These are phyloP conservation scores for Amaranthus palmeri DNA, from an alignment of 148 eudicot species.

Conservation along the genomic window DNA sequence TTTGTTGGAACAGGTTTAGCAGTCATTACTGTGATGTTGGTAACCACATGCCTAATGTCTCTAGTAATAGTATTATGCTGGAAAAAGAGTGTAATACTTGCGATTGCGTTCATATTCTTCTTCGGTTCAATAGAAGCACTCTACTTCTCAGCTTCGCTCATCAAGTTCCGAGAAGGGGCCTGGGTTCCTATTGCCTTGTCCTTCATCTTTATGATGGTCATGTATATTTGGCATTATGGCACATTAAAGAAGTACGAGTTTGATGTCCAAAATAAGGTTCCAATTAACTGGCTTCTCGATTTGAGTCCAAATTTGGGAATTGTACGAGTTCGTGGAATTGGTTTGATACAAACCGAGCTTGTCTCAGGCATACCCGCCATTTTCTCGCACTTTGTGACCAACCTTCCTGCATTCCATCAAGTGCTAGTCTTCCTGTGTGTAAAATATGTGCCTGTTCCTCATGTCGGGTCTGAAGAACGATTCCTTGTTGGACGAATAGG, in stretches of 20 bases:
- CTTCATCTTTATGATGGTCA: slow-evolving; percentile 57
- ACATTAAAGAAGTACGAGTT: slow-evolving; percentile 75
- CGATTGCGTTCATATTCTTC: slow-evolving; percentile 64
- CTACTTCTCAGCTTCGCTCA: slow-evolving; percentile 92
- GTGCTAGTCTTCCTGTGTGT: slow-evolving; percentile 79
- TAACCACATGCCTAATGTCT: slow-evolving; percentile 95
- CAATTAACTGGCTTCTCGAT: slow-evolving; percentile 86
- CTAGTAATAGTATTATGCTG: slow-evolving; percentile 89
- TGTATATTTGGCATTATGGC: slow-evolving; percentile 94
- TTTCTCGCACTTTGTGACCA: slow-evolving; percentile 93
- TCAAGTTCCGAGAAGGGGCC: slow-evolving; percentile 89
- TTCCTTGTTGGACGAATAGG: slow-evolving; percentile 85
- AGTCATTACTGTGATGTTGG: slow-evolving; percentile 94
- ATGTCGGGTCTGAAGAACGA: slow-evolving; percentile 70
- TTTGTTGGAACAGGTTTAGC: slow-evolving; percentile 62
- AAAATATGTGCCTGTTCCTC: slow-evolving; percentile 83
- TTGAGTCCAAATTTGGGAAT: slow-evolving; percentile 82
- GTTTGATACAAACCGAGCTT: slow-evolving; percentile 87
- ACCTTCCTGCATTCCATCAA: slow-evolving; percentile 94
- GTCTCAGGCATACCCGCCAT: slow-evolving; percentile 95
- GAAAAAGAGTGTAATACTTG: slow-evolving; percentile 55
- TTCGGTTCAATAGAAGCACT: slow-evolving; percentile 86
- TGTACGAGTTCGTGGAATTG: slow-evolving; percentile 82
- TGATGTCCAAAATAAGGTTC: slow-evolving; percentile 89
- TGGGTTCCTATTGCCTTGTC: slow-evolving; percentile 93